Conservation (phyloP, 441 rosid genomes). For the Gossypium davidsonii region DNA sequence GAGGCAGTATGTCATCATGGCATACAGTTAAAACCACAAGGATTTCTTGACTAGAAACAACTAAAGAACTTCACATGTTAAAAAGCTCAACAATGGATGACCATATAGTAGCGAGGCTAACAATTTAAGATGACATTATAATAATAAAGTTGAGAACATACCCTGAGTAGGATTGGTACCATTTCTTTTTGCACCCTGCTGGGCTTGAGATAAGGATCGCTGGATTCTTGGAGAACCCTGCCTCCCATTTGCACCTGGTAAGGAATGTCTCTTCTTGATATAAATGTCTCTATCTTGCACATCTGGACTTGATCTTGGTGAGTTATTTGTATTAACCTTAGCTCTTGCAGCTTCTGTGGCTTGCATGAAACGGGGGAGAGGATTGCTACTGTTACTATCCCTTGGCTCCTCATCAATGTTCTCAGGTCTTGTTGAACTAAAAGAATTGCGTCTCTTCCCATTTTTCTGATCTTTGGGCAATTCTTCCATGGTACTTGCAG, state of each 20-base stretch:
- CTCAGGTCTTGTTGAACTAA: constrained; percentile 46
- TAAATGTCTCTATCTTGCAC: constrained; percentile 64
- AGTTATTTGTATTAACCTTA: constrained; percentile 64
- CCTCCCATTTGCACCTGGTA: constrained; percentile 78
- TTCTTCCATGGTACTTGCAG: constrained; percentile 40
- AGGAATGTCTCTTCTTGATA: constrained; percentile 79
- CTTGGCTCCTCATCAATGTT: constrained; percentile 61
- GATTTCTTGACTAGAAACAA: neutral
- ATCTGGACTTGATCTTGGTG: constrained; percentile 95
- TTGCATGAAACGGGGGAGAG: constrained; percentile 92
- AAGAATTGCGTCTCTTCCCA: constrained; percentile 64
- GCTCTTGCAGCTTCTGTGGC: constrained; percentile 90
- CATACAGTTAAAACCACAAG: neutral
- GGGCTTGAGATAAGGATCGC: constrained; percentile 57
- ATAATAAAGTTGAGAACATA: constrained; percentile 20
- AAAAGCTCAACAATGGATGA: neutral
- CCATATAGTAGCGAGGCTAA: neutral
- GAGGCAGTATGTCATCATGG: neutral
- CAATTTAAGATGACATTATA: neutral
- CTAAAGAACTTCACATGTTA: neutral
- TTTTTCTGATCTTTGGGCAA: constrained; percentile 52
- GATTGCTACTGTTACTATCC: constrained; percentile 59
- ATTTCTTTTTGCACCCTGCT: constrained; percentile 56
- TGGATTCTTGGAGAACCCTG: constrained; percentile 83
- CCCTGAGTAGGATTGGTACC: constrained; percentile 31